These are phyloP conservation scores for Cercospora beticola DNA, from an alignment of 2,329 filamentous ascomycete genomes.

Conservation along the genomic window DNA sequence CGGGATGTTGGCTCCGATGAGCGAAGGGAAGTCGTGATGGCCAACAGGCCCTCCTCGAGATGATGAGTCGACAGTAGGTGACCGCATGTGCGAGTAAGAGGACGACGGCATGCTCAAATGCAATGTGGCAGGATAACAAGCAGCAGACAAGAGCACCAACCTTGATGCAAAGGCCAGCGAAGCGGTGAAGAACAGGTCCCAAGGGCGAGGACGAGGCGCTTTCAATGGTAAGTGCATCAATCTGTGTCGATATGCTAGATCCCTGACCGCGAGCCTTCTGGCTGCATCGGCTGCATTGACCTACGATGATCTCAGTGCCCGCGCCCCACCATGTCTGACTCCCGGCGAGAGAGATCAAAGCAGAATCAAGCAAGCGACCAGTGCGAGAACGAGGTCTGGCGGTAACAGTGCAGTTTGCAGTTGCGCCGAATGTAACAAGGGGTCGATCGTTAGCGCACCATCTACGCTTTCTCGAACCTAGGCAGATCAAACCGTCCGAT, in stretches of 20 bases:
- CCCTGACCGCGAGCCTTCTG: conserved; percentile 16
- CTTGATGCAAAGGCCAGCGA: conserved; percentile 10
- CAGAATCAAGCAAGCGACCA: conserved; percentile 16
- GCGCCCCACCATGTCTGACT: conserved; percentile 30
- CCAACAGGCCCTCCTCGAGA: conserved; percentile 20
- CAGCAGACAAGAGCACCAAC: conserved; percentile 8
- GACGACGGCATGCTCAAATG: conserved; percentile 26
- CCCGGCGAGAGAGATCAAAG: conserved; percentile 22
- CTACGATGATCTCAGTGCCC: conserved; percentile 18
- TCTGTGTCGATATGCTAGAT: conserved; percentile 22
- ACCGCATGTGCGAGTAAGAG: conserved; percentile 23
- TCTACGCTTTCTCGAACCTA: conserved; percentile 17
- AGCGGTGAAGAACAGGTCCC: conserved; percentile 24
- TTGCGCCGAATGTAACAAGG: conserved; percentile 20
- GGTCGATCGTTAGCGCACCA: conserved; percentile 14
- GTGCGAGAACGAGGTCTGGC: conserved; percentile 9
- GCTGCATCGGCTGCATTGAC: conserved; percentile 22
- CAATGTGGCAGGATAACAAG: conserved; percentile 10
- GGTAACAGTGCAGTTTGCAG: conserved; percentile 24
- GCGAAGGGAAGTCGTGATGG: neutral
- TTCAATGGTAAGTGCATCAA: conserved; percentile 29
- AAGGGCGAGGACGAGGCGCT: conserved; percentile 26
- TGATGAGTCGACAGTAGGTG: conserved; percentile 23
- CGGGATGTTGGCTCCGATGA: conserved; percentile 5
- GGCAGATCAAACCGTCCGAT: conserved; percentile 12